These are phyloP conservation scores for Cladosporium phlei DNA, from an alignment of 2,329 filamentous ascomycete species.

Conservation along the genomic window DNA sequence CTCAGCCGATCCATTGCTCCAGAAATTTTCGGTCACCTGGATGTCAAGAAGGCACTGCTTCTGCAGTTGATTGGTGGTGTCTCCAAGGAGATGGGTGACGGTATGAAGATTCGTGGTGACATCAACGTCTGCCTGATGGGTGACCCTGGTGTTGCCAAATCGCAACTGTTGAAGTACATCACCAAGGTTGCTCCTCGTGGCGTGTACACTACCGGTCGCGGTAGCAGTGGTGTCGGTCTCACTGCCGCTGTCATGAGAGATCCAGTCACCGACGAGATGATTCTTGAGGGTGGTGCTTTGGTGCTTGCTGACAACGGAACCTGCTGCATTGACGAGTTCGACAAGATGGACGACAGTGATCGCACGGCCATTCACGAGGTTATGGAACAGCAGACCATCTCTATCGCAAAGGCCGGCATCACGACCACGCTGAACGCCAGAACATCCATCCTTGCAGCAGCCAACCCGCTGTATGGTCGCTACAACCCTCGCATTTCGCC, in stretches of 20 bases:
- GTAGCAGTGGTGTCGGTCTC: conserved; percentile 75
- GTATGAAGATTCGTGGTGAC: conserved; percentile 97
- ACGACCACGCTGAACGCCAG: conserved; percentile 94
- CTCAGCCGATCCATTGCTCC: conserved; percentile 93
- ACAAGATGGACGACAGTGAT: conserved; percentile 85
- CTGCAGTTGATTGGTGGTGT: conserved; percentile 93
- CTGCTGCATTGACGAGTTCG: conserved; percentile 82
- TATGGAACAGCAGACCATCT: conserved; percentile 84
- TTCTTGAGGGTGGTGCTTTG: conserved; percentile 73
- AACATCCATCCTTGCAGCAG: conserved; percentile 77
- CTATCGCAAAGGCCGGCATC: conserved; percentile 86
- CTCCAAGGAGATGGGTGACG: conserved; percentile 92
- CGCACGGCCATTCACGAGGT: conserved; percentile 81
- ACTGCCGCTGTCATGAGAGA: conserved; percentile 81
- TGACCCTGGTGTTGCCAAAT: conserved; percentile 99
- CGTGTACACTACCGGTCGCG: conserved; percentile 76
- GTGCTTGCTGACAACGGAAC: conserved; percentile 78
- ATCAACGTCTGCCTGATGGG: conserved; percentile 99
- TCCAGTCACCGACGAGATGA: conserved; percentile 79
- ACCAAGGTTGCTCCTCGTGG: conserved; percentile 94
- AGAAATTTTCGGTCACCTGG: conserved; percentile 92
- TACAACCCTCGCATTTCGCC: conserved; percentile 97
- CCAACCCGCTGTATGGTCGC: conserved; percentile 93
- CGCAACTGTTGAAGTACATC: conserved; percentile 96
- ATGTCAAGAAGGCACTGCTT: conserved; percentile 97